Percentiles rank a stretch among this genome's conserved stretches.
These are phyloP conservation scores for Collybiopsis confluens DNA, from an alignment of 768 basidiomycete genomes.

Conservation along the genomic window DNA sequence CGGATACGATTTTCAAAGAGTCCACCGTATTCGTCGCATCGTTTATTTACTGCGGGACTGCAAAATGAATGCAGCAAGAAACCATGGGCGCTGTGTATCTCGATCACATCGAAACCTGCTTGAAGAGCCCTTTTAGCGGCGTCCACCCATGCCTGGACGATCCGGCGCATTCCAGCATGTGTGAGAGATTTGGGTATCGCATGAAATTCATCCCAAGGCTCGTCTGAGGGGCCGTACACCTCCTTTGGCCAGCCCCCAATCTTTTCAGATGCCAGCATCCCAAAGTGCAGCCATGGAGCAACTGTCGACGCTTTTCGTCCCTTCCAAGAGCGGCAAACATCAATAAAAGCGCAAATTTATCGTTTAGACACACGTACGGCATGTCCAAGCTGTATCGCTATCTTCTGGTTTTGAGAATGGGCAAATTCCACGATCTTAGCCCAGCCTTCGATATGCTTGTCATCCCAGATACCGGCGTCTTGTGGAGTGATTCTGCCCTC, in stretches of 20 bases:
- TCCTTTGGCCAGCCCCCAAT: conserved; percentile 47
- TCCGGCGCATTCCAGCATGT: conserved; percentile 46
- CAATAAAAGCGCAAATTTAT: no score
- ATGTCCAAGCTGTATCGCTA: conserved; percentile 55
- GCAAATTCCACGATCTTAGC: conserved; percentile 61
- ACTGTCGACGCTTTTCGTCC: conserved; percentile 69
- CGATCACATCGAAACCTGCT: conserved; percentile 58
- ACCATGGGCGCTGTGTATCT: conserved; percentile 64
- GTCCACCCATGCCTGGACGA: conserved; percentile 53
- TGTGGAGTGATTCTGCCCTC: conserved; percentile 63
- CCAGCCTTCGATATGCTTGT: conserved; percentile 44
- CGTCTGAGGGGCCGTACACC: conserved; percentile 54
- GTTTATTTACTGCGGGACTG: conserved; percentile 56
- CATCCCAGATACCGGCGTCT: conserved; percentile 62
- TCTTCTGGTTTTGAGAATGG: conserved; percentile 62
- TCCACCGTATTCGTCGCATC: conserved; percentile 68
- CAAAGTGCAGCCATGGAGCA: conserved; percentile 52
- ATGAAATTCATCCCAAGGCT: conserved; percentile 38
- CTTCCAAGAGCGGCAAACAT: conserved; percentile 52
- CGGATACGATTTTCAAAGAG: conserved; percentile 68
- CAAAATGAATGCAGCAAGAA: conserved; percentile 57
- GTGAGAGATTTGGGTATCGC: conserved; percentile 55
- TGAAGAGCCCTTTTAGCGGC: conserved; percentile 48
- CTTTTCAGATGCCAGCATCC: conserved; percentile 28
- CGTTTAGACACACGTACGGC: no score